Percentiles rank a stretch among this genome's conserved stretches.
Conservation (phyloP, 768 basidiomycete species). For the Xerocomus spinulosus region DNA sequence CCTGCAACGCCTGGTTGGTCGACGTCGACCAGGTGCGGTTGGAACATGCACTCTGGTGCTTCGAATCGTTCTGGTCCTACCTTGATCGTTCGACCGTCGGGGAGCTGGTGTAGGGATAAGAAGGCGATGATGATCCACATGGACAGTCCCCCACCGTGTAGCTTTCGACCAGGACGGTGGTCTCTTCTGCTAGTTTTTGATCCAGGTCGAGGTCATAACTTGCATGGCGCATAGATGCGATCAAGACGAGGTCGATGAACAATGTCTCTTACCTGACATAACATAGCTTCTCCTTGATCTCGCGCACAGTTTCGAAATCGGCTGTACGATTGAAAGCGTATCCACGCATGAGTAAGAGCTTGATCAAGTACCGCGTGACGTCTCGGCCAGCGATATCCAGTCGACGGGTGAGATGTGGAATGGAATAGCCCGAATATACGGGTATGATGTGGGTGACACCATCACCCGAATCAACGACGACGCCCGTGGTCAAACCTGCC, state of each 20-base stretch:
- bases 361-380: slow-evolving; percentile 98
- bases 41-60: slow-evolving; percentile 99
- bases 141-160: slow-evolving; percentile 70
- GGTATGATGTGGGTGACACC: slow-evolving; percentile 99
- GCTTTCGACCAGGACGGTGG: slow-evolving; percentile 91
- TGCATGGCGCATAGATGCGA: neutral
- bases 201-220: slow-evolving; percentile 98
- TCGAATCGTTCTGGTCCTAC: slow-evolving; percentile 98
- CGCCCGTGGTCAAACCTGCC: slow-evolving; percentile 92
- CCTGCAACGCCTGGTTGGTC: slow-evolving; percentile 97
- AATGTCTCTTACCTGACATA: slow-evolving; percentile 74
- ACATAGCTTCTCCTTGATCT: slow-evolving; percentile 98
- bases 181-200: slow-evolving; percentile 89
- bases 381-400: slow-evolving; percentile 98
- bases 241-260: neutral
- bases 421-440: slow-evolving; percentile 93
- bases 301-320: slow-evolving; percentile 97
- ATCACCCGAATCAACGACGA: slow-evolving; percentile 98
- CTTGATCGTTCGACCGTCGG: slow-evolving; percentile 94
- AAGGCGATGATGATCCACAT: neutral
- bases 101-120: slow-evolving; percentile 51
- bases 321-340: slow-evolving; percentile 99
- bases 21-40: slow-evolving; percentile 94
- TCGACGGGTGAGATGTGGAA: slow-evolving; percentile 91
- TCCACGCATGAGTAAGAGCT: slow-evolving; percentile 99